Conservation (phyloP, 1,284 basidiomycete species). For the Limonomyces culmigenus region DNA sequence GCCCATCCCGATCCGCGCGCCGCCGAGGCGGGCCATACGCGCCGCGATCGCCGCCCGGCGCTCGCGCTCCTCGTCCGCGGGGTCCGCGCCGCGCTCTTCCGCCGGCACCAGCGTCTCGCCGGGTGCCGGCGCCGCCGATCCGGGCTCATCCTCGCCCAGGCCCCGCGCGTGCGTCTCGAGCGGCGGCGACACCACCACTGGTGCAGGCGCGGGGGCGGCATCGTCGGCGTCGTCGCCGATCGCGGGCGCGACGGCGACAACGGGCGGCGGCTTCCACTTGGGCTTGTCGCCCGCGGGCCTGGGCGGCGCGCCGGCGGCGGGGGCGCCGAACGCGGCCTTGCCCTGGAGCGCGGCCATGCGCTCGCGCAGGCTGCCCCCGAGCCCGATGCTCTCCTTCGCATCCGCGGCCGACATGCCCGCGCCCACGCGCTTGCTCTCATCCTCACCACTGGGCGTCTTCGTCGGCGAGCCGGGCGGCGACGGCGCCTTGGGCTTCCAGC, state of each 20-base stretch:
- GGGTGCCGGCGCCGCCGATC: background rate
- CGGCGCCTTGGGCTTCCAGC: constrained; percentile 48
- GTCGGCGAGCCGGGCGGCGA: constrained; percentile 31
- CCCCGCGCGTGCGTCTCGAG: background rate
- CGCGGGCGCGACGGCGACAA: constrained; percentile 5
- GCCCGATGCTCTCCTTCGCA: constrained; percentile 64
- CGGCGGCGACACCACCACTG: background rate
- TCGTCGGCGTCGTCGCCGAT: constrained; percentile 6
- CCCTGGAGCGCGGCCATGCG: constrained; percentile 85
- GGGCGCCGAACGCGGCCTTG: constrained; percentile 54
- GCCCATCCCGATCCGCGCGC: constrained; percentile 69
- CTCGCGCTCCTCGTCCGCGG: constrained; percentile 65
- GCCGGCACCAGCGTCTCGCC: constrained; percentile 18
- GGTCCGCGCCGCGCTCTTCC: constrained; percentile 28
- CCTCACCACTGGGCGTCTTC: constrained; percentile 3
- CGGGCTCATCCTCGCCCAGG: background rate
- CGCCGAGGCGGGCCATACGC: constrained; percentile 79
- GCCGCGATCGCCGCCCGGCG: constrained; percentile 71
- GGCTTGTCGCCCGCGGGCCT: constrained; percentile 53
- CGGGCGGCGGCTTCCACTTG: constrained; percentile 66
- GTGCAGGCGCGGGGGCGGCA: background rate
- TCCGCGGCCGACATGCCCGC: constrained; percentile 64
- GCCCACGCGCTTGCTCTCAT: constrained; percentile 4
- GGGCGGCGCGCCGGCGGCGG: constrained; percentile 27
- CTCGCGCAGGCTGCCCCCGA: constrained; percentile 65